A percentile compares a stretch with the other conserved stretches of the same genome.
These are phyloP conservation scores for Asterophora lycoperdoides DNA, from an alignment of 768 basidiomycete genomes.

Conservation along the genomic window DNA sequence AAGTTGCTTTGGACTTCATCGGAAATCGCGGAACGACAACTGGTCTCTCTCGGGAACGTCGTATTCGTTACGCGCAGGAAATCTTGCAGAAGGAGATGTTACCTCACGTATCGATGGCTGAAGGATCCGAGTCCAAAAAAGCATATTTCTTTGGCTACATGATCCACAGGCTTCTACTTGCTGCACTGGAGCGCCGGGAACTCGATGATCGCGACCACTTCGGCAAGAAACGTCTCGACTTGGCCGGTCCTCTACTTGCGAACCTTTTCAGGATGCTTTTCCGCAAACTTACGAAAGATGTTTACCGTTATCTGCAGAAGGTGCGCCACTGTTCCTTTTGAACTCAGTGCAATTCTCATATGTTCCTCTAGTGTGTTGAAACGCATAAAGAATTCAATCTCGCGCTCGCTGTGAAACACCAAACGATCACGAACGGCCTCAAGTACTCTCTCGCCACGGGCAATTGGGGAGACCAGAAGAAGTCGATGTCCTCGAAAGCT, in stretches of 20 bases:
- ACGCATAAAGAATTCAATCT: conserved; percentile 94
- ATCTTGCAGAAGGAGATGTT: conserved; percentile 99
- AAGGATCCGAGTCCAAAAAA: conserved; percentile 96
- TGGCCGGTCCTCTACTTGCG: conserved; percentile 94
- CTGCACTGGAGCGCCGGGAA: conserved; percentile 90
- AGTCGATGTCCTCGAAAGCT: conserved; percentile 95
- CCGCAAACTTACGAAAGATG: conserved; percentile 93
- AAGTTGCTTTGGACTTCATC: conserved; percentile 96
- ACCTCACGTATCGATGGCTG: conserved; percentile 93
- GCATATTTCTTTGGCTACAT: conserved; percentile 99
- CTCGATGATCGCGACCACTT: conserved; percentile 99
- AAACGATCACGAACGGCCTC: conserved; percentile 96
- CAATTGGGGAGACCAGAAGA: conserved; percentile 99
- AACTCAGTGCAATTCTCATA: conserved; percentile 6
- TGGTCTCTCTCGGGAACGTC: conserved; percentile 85
- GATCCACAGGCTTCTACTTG: conserved; percentile 93
- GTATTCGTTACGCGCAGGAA: conserved; percentile 94
- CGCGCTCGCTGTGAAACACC: conserved; percentile 87
- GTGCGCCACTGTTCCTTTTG: conserved; percentile 34
- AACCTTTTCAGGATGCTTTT: conserved; percentile 98
- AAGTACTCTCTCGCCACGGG: conserved; percentile 98
- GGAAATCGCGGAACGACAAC: conserved; percentile 96
- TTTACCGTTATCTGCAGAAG: conserved; percentile 96
- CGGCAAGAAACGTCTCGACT: conserved; percentile 94
- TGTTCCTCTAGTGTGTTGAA: conserved; percentile 76